phyloP scores from a whole-genome alignment of 139 green algal species.

The Microglena sp. region DNA sequence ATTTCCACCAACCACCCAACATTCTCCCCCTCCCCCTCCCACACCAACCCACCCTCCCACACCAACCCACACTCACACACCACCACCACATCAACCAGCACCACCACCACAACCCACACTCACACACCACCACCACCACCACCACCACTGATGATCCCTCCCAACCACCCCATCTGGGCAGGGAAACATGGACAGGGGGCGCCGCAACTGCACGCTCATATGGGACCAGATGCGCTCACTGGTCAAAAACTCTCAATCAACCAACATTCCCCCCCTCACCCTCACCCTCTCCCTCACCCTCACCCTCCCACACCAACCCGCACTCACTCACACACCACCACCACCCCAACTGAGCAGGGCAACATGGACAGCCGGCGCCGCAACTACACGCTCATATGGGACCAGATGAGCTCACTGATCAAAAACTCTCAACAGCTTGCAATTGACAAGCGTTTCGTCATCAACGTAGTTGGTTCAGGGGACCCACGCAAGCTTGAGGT shows the following conservation, averaged over 20 bases:
- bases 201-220: background rate
- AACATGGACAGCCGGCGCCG: conserved; percentile 16
- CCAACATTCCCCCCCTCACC: background rate
- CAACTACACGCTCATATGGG: conserved; percentile 15
- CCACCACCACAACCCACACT: background rate
- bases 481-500: conserved; percentile 2
- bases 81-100: too few species aligned
- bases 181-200: background rate
- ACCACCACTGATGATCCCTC: too few species aligned
- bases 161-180: background rate
- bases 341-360: too few species aligned
- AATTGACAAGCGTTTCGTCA: conserved; percentile 4
- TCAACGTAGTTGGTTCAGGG: conserved; percentile 14
- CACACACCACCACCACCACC: background rate
- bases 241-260: background rate
- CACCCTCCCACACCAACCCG: background rate
- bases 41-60: too few species aligned
- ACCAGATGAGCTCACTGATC: conserved; percentile 9
- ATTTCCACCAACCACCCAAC: too few species aligned
- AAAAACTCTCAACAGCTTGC: background rate
- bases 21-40: too few species aligned
- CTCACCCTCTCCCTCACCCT: background rate
- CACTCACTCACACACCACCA: background rate
- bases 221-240: background rate
- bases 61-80: too few species aligned